Evolutionary conservation across 2,329 filamentous ascomycete species (phyloP).

Genomic region (Annulohypoxylon truncatum): DNA sequence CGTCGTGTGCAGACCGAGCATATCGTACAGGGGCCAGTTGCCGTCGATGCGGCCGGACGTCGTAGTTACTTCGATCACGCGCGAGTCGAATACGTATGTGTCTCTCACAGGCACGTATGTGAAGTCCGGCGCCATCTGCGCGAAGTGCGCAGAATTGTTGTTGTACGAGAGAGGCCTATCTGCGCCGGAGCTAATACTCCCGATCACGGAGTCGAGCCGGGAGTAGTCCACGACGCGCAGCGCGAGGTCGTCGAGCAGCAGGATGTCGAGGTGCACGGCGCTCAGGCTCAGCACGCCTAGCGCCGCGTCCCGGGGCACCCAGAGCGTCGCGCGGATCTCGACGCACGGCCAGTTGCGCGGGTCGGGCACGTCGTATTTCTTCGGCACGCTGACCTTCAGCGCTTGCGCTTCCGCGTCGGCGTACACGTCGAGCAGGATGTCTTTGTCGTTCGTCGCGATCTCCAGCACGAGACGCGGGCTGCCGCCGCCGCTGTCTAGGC

Average conservation of each 20-base stretch:
- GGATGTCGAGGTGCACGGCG: slow-evolving; percentile 52
- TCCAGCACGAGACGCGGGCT: slow-evolving; percentile 58
- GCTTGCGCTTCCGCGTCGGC: slow-evolving; percentile 53
- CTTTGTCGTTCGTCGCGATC: slow-evolving; percentile 58
- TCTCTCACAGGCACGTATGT: slow-evolving; percentile 45
- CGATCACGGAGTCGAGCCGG: slow-evolving; percentile 53
- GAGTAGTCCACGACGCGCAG: slow-evolving; percentile 52
- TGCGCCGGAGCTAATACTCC: slow-evolving; percentile 54
- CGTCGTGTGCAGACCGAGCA: slow-evolving; percentile 57
- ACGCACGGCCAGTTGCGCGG: slow-evolving; percentile 56
- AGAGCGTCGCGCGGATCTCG: slow-evolving; percentile 60
- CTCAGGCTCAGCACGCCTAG: slow-evolving; percentile 55
- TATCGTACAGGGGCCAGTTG: slow-evolving; percentile 63
- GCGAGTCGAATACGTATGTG: slow-evolving; percentile 58
- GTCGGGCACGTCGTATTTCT: slow-evolving; percentile 47
- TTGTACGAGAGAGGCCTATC: slow-evolving; percentile 42
- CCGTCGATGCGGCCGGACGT: slow-evolving; percentile 59
- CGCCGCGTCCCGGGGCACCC: slow-evolving; percentile 56
- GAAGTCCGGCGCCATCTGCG: slow-evolving; percentile 29
- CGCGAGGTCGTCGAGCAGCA: slow-evolving; percentile 54
- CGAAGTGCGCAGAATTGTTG: slow-evolving; percentile 2
- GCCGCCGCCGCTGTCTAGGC: slow-evolving; percentile 49
- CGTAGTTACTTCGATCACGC: slow-evolving; percentile 56
- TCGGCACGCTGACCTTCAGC: slow-evolving; percentile 56
- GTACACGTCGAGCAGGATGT: slow-evolving; percentile 51